Conservation (phyloP, 2,329 filamentous ascomycete genomes). For the Mollisia scopiformis region DNA sequence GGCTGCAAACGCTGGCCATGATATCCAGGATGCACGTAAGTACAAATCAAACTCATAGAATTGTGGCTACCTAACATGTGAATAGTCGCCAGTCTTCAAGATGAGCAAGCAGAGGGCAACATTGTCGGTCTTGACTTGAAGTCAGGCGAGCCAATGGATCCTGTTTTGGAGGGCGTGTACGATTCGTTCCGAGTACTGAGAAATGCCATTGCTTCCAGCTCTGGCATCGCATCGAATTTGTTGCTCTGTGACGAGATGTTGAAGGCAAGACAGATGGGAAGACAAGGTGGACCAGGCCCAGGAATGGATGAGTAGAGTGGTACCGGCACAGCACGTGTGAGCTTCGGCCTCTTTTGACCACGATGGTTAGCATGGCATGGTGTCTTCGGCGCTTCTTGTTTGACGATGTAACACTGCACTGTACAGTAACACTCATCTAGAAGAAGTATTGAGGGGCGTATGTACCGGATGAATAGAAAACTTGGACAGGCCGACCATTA, state of each 20-base stretch:
- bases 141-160: constrained; percentile 93
- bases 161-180: constrained; percentile 87
- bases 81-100: constrained; percentile 81
- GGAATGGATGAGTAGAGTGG: constrained; percentile 58
- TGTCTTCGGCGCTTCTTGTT: constrained; percentile 15
- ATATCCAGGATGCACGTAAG: constrained; percentile 93
- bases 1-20: constrained; percentile 92
- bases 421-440: constrained; percentile 24
- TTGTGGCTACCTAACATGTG: constrained; percentile 24
- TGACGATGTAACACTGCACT: constrained; percentile 23
- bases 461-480: constrained; percentile 23
- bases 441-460: constrained; percentile 16
- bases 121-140: constrained; percentile 84
- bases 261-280: constrained; percentile 94
- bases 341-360: constrained; percentile 6
- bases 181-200: constrained; percentile 95
- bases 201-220: constrained; percentile 91
- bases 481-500: constrained; percentile 4
- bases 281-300: constrained; percentile 62
- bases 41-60: constrained; percentile 34
- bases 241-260: constrained; percentile 95
- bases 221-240: constrained; percentile 93
- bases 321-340: neutral
- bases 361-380: constrained; percentile 12
- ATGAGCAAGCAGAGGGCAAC: constrained; percentile 83